These are phyloP conservation scores for Trichoderma parareesei DNA, from an alignment of 495 filamentous ascomycete species.

Conservation along the genomic window DNA sequence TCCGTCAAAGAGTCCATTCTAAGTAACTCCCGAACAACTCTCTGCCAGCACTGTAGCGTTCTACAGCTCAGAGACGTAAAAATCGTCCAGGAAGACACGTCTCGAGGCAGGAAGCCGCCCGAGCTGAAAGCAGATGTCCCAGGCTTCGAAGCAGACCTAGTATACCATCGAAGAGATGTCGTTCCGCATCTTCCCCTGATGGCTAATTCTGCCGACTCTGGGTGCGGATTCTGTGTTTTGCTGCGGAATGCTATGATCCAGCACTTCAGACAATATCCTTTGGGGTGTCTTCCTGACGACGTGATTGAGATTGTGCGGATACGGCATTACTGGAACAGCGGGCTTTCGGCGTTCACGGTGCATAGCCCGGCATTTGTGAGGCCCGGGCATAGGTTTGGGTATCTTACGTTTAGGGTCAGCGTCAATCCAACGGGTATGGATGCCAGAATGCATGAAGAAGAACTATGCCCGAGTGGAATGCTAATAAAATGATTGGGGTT, in stretches of 20 bases:
- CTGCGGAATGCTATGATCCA: neutral
- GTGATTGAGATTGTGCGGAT: neutral
- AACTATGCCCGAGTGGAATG: neutral
- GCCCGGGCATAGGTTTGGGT: neutral
- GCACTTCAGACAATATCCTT: neutral
- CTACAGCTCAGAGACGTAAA: neutral
- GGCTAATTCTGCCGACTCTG: neutral
- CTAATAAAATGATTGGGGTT: no score
- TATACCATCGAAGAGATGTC: neutral
- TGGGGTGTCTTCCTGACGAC: neutral
- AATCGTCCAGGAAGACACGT: neutral
- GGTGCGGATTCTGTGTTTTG: neutral
- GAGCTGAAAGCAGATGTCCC: conserved; percentile 1
- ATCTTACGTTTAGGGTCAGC: neutral
- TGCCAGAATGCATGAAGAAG: neutral
- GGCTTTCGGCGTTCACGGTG: neutral
- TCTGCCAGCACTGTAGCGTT: neutral
- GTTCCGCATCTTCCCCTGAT: neutral
- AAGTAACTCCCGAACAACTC: neutral
- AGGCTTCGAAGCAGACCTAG: neutral
- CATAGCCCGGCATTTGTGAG: neutral
- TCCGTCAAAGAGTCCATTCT: neutral
- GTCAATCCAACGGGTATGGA: neutral
- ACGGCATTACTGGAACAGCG: neutral
- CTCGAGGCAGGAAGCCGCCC: neutral